Base-by-base conservation (phyloP, 179 eudicot species). In the Camellia oleifera region DNA sequence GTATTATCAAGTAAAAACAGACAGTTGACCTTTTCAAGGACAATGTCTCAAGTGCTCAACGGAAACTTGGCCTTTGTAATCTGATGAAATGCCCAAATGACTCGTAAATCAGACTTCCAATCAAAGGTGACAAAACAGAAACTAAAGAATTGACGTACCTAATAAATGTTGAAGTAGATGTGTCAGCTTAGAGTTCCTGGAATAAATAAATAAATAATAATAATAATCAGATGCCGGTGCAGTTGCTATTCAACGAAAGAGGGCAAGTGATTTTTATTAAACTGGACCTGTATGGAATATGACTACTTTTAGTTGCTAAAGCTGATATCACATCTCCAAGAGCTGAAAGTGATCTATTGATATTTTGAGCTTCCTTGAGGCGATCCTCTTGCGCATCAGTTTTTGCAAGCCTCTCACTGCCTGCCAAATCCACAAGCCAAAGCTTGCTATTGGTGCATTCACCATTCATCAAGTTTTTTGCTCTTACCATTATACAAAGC, bases 341-440 rank as follows among this genome's bases (percentile, higher is more conserved):
- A 73, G 98, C 98, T 57, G 99, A 95, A 95, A 95, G 92, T 7
- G 98, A 95, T 80, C 88, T 89, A 65, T 94, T 95, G 57, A 95
- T 95, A 81, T 88, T 94, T 82, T 95, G 98, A 85, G 99, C 98
- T 90, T 95, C 99, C 81, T 95, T 94, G 68, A 95, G 90, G 42
- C 97, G 87, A 32, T 95, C 99, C 46, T 95, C 97, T 77, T 95
- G 97, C 50, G 78, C 95, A 77, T 95, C 99, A n/a, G 99, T 92
- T 87, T 94, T 95, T 68, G 90, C 94, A 78, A 95, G 92, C 87
- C 99, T 89, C 88, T 95, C 99, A 86, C 97, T 93, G 63, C 99
- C 99, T 42, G 97, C 98, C 85, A 95, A 89, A 87, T 95, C 97
- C 60, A 93, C 98, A 61, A 95, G 95, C 99, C 99, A 95, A 82